These are phyloP conservation scores for Malus orientalis DNA, from an alignment of 306 rosid genomes.

Conservation along the genomic window DNA sequence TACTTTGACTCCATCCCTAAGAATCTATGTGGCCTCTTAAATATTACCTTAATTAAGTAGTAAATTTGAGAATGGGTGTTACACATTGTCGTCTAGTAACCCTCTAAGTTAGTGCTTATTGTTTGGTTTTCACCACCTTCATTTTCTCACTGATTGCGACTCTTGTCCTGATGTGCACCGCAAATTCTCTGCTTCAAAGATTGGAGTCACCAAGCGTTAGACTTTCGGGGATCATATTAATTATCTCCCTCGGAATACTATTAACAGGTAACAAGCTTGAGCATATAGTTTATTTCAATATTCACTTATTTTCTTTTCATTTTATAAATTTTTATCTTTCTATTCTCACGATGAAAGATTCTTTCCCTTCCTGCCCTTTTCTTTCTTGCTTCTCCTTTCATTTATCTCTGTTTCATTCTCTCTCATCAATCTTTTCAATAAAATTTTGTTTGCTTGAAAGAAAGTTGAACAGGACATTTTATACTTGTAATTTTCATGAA, in stretches of 20 bases:
- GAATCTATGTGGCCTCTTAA: background rate
- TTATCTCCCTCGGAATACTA: constrained; percentile 79
- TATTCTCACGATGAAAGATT: background rate
- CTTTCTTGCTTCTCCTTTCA: background rate
- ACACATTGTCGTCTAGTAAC: background rate
- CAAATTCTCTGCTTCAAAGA: constrained; percentile 40
- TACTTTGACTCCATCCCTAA: background rate
- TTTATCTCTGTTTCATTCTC: background rate
- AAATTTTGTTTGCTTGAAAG: background rate
- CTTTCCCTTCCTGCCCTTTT: background rate
- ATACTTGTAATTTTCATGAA: background rate
- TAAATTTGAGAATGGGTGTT: background rate
- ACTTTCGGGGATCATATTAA: constrained; percentile 78
- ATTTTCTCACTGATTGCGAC: constrained; percentile 1
- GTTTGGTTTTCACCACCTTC: background rate
- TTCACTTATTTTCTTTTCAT: constrained; percentile 8
- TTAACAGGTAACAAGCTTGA: constrained; percentile 59
- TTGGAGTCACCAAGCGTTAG: constrained; percentile 84
- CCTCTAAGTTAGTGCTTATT: background rate
- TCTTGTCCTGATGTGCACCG: constrained; percentile 20
- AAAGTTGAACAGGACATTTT: background rate
- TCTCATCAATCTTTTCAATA: background rate
- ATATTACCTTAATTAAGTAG: background rate
- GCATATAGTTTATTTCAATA: background rate
- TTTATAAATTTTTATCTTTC: background rate